Base-by-base conservation (phyloP, 2,329 filamentous ascomycete genomes). In the Didymosphaeria variabile region DNA sequence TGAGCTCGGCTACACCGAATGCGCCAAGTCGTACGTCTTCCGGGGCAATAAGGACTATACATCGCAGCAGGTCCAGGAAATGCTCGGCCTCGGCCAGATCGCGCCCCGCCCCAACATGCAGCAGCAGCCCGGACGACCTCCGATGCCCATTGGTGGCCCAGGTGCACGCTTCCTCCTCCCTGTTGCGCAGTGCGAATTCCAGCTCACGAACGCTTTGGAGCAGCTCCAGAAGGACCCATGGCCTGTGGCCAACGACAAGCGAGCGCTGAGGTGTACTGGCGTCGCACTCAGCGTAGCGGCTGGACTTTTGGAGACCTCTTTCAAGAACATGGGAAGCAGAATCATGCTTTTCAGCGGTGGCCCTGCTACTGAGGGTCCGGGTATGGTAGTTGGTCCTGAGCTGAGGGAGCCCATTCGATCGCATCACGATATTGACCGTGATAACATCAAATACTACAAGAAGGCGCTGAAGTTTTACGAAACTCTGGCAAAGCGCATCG, bases 361-460 rank as follows among this genome's bases (percentile, higher is more conserved):
- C 38, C 91, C 95, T 56, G 93, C 94, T 44, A 99, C 95, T 0
- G 95, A 99, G 79, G 95, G 95, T 1, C 95, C 95, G 12, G 95
- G 95, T 63, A 93, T 97, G 87, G 95, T 99, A 34, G 95, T 99
- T 76, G 94, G 94, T 2, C 92, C 95, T 26, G 95, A 99, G 80
- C 84, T 99, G 67, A 91, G 94, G 78, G 95, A 99, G 78, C 93
- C 96, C 10, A 98, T 99, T 67, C 91, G 95, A 75, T 98, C 94
- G 45, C 95, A 99, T 81, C 95, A 99, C 80, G 95, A 99, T 74
- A 99, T 99, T 79, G 95, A 99, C 77, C 89, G 94, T 60, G 95
- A 99, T 80, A 97, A 97, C 78, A 97, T 97, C 82, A 99, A 99
- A 80, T 97, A 98, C 82, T 98, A 97, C 83, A 99, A 99, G 86